Percentiles rank a stretch among this genome's conserved stretches.
Conservation (phyloP, 1,139 yeast species). For the Geotrichum phurueaensis region DNA sequence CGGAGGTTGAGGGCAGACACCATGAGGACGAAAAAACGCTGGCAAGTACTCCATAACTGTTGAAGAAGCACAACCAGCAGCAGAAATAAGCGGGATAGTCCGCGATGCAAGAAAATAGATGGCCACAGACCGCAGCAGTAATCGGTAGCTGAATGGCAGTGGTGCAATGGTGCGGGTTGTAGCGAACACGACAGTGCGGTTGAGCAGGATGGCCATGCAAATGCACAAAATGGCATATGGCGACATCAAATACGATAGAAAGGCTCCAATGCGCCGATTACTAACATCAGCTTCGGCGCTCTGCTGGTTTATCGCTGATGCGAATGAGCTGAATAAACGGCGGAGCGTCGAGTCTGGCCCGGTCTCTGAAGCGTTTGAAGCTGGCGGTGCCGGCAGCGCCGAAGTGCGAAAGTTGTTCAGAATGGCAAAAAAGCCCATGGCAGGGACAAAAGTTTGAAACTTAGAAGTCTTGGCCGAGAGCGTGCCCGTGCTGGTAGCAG, state of each 20-base stretch:
- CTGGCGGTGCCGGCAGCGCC: not conserved
- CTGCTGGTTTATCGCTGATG: slow-evolving; percentile 21
- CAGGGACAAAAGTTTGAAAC: slow-evolving; percentile 2
- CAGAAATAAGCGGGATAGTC: slow-evolving; percentile 38
- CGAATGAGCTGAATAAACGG: slow-evolving; percentile 21
- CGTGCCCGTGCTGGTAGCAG: slow-evolving; percentile 4
- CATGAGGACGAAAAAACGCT: slow-evolving; percentile 13
- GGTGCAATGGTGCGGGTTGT: slow-evolving; percentile 45
- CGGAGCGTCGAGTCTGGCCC: slow-evolving; percentile 21
- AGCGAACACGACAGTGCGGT: slow-evolving; percentile 63
- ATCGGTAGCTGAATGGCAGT: slow-evolving; percentile 27
- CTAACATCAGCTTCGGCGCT: slow-evolving; percentile 27
- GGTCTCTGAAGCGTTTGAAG: slow-evolving; percentile 5
- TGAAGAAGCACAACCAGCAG: slow-evolving; percentile 34
- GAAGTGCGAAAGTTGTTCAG: slow-evolving; percentile 7
- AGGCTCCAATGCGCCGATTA: slow-evolving; percentile 24
- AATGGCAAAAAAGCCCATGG: slow-evolving; percentile 12
- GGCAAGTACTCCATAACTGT: slow-evolving; percentile 24
- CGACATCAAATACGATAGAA: slow-evolving; percentile 39
- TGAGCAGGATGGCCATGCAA: slow-evolving; percentile 58
- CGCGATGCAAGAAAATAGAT: slow-evolving; percentile 37
- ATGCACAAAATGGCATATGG: slow-evolving; percentile 52
- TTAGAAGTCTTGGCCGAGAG: not conserved
- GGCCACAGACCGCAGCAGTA: slow-evolving; percentile 39
- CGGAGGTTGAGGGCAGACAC: slow-evolving; percentile 19